Evolutionary conservation across 2,329 filamentous ascomycete species (phyloP).

Genomic region (Alternaria sp.): DNA sequence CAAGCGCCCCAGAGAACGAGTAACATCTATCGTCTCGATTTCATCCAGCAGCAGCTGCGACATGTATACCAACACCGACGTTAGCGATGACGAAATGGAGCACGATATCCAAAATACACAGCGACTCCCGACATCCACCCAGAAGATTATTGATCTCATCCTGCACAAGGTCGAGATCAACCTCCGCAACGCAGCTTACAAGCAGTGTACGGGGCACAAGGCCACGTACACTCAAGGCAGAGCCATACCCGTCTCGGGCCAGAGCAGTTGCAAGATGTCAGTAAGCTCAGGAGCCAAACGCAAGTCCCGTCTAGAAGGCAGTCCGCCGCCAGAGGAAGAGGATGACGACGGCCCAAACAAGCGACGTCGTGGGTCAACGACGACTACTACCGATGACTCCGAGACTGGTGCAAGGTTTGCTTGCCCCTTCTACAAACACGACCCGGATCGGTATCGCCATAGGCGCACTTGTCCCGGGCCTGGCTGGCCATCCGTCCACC

Average conservation of each 20-base stretch:
- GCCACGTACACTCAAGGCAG: conserved; percentile 13
- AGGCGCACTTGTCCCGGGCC: conserved; percentile 51
- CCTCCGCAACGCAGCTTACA: conserved; percentile 36
- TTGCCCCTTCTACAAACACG: conserved; percentile 56
- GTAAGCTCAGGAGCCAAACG: conserved; percentile 35
- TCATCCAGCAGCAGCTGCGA: conserved; percentile 42
- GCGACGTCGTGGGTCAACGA: conserved; percentile 37
- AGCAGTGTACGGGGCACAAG: conserved; percentile 31
- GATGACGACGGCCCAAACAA: conserved; percentile 40
- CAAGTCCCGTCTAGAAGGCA: conserved; percentile 34
- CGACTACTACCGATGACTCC: conserved; percentile 36
- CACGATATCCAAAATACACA: neutral
- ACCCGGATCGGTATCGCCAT: conserved; percentile 49
- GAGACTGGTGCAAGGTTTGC: conserved; percentile 44
- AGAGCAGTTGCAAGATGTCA: conserved; percentile 26
- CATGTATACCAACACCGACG: conserved; percentile 42
- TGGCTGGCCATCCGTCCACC: conserved; percentile 53
- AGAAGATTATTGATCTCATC: conserved; percentile 40
- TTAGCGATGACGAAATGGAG: conserved; percentile 37
- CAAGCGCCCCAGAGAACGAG: conserved; percentile 34
- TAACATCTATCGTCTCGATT: conserved; percentile 38
- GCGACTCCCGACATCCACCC: conserved; percentile 28
- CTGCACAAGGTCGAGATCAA: conserved; percentile 43
- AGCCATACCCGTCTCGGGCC: neutral
- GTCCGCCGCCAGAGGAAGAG: conserved; percentile 28